These are phyloP conservation scores for Cytospora piceicola DNA, from an alignment of 2,329 filamentous ascomycete genomes.

Conservation along the genomic window DNA sequence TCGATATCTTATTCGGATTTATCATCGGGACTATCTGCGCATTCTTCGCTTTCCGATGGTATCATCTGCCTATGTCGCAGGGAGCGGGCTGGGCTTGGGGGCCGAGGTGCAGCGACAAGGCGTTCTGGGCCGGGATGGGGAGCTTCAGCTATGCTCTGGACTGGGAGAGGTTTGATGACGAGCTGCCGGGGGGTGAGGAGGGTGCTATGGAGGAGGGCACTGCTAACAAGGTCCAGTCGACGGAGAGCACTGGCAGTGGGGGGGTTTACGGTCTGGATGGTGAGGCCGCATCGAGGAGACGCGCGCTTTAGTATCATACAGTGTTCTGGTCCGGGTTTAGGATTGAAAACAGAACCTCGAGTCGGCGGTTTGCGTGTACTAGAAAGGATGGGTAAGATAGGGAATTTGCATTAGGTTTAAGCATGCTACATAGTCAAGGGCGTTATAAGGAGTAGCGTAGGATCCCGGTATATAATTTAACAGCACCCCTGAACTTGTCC, in stretches of 20 bases:
- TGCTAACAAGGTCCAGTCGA: slow-evolving; percentile 13
- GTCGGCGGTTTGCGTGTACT: not conserved
- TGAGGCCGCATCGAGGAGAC: slow-evolving; percentile 19
- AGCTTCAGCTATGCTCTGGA: slow-evolving; percentile 59
- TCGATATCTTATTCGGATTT: slow-evolving; percentile 87
- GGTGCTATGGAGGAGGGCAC: slow-evolving; percentile 32
- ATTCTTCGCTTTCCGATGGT: slow-evolving; percentile 80
- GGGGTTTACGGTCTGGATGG: slow-evolving; percentile 8
- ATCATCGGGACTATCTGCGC: slow-evolving; percentile 73
- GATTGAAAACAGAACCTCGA: not conserved
- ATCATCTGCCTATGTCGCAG: slow-evolving; percentile 78
- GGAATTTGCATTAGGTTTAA: not conserved
- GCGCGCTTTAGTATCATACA: not conserved
- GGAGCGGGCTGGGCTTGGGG: slow-evolving; percentile 92
- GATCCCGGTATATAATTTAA: not conserved
- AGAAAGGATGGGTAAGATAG: not conserved
- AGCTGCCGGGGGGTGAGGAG: slow-evolving; percentile 38
- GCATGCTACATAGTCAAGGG: not conserved
- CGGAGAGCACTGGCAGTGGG: slow-evolving; percentile 19
- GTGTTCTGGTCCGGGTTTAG: not conserved
- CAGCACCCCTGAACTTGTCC: not conserved
- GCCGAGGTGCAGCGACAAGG: slow-evolving; percentile 70
- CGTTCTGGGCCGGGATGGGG: slow-evolving; percentile 78
- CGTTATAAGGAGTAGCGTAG: not conserved
- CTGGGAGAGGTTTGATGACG: slow-evolving; percentile 34